Conservation (phyloP, 148 eudicot genomes). For the Fagopyrum tataricum region DNA sequence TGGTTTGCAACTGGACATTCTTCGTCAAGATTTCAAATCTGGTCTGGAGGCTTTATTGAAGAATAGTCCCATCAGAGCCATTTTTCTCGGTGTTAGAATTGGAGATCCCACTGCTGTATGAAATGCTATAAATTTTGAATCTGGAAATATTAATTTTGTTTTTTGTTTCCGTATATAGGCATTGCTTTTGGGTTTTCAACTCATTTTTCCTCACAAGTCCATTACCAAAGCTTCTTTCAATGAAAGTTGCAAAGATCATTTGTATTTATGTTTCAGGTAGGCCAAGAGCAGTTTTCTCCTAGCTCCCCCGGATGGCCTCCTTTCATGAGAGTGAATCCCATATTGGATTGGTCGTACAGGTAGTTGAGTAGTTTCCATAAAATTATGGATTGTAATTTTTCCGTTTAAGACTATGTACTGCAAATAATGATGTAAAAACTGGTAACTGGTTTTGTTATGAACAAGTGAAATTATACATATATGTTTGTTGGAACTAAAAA, state of each 20-base stretch:
- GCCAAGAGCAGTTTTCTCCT: conserved; percentile 96
- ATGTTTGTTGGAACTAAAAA: background rate
- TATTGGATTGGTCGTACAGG: conserved; percentile 99
- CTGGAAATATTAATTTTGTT: background rate
- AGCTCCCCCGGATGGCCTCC: conserved; percentile 99
- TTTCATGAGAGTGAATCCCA: conserved; percentile 98
- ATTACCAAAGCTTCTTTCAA: background rate
- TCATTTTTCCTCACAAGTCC: background rate
- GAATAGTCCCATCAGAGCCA: conserved; percentile 75
- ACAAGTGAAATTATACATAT: background rate
- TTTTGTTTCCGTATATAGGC: background rate
- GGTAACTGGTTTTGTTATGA: background rate
- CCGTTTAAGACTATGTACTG: background rate
- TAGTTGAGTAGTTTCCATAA: conserved; percentile 19
- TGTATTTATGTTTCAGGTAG: conserved; percentile 53
- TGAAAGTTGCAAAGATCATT: conserved; percentile 14
- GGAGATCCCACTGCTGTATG: conserved; percentile 97
- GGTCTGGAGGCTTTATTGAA: conserved; percentile 80
- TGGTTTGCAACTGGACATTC: conserved; percentile 66
- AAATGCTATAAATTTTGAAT: background rate
- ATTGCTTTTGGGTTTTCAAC: background rate
- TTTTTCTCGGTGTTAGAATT: conserved; percentile 90
- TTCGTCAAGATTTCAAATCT: conserved; percentile 90
- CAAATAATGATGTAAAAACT: background rate
- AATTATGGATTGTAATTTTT: background rate